Conservation (phyloP, 805 yeast genomes). For the Candida khao-thaluensis region DNA sequence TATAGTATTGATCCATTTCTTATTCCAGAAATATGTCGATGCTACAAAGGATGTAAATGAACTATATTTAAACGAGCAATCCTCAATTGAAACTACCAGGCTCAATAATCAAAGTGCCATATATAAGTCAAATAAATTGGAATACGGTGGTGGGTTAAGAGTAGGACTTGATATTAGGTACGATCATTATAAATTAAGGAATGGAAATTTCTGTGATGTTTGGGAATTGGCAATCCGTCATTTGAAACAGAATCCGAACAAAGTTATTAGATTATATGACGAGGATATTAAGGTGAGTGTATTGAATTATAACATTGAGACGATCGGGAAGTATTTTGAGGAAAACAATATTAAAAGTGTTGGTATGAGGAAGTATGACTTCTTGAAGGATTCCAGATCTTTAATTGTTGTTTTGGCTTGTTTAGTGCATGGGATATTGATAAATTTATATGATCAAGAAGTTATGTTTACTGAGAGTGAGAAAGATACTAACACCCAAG, state of each 20-base stretch:
- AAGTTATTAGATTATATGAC: slow-evolving; percentile 9
- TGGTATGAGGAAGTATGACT: slow-evolving; percentile 25
- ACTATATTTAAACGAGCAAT: slow-evolving; percentile 59
- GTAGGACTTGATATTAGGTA: slow-evolving; percentile 67
- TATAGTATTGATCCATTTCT: slow-evolving; percentile 18
- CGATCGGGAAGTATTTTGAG: slow-evolving; percentile 19
- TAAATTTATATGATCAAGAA: slow-evolving; percentile 36
- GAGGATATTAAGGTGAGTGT: slow-evolving; percentile 16
- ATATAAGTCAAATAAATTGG: slow-evolving; percentile 71
- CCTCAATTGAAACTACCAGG: slow-evolving; percentile 65
- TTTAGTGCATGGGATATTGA: slow-evolving; percentile 40
- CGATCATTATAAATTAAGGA: slow-evolving; percentile 61
- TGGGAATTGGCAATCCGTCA: slow-evolving; percentile 54
- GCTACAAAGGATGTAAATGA: slow-evolving; percentile 55
- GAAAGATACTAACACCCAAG: neutral
- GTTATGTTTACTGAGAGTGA: neutral
- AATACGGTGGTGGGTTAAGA: slow-evolving; percentile 65
- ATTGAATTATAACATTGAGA: slow-evolving; percentile 29
- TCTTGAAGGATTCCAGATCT: slow-evolving; percentile 27
- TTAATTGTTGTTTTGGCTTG: slow-evolving; percentile 44
- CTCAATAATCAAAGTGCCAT: slow-evolving; percentile 68
- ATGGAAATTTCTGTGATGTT: slow-evolving; percentile 73
- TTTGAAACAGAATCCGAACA: slow-evolving; percentile 20
- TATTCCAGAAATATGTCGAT: slow-evolving; percentile 26
- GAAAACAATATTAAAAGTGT: slow-evolving; percentile 17